phyloP scores from a whole-genome alignment of 352 stramenopile genomes.

The Globisporangium rhizosaccharum region DNA sequence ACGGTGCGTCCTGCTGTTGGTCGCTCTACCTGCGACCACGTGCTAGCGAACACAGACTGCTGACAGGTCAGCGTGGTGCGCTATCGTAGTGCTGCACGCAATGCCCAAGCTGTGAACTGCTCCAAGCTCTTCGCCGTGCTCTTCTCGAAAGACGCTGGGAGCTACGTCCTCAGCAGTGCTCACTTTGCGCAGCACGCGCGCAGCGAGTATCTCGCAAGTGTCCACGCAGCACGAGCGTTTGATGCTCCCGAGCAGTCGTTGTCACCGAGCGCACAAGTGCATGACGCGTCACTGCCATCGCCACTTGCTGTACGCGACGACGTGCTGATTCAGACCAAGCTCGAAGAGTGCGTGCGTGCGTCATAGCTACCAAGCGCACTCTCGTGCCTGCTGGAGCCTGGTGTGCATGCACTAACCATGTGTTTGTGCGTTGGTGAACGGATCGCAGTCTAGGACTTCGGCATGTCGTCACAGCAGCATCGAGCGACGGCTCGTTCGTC shows the following conservation, averaged over 20 bases:
- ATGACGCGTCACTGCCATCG: neutral
- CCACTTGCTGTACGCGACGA: neutral
- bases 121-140: constrained; percentile 46
- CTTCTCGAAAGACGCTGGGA: constrained; percentile 28
- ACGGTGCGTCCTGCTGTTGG: constrained; percentile 9
- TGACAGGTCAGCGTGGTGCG: too few relatives aligned
- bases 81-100: neutral
- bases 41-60: too few relatives aligned
- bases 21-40: neutral
- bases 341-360: constrained; percentile 26
- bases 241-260: too few relatives aligned
- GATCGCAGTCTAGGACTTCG: constrained; percentile 24
- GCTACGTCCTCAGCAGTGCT: constrained; percentile 26
- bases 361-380: too few relatives aligned
- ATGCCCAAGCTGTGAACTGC: constrained; percentile 19
- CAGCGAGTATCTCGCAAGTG: constrained; percentile 12
- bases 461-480: constrained; percentile 23
- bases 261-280: neutral
- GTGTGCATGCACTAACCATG: neutral
- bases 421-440: neutral
- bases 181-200: constrained; percentile 27
- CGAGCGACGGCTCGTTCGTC: constrained; percentile 17
- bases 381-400: too few relatives aligned
- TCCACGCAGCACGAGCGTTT: too few relatives aligned
- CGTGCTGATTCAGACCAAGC: constrained; percentile 15